Conservation (phyloP, 176 grass and related monocot genomes). For the Chloris gayana region DNA sequence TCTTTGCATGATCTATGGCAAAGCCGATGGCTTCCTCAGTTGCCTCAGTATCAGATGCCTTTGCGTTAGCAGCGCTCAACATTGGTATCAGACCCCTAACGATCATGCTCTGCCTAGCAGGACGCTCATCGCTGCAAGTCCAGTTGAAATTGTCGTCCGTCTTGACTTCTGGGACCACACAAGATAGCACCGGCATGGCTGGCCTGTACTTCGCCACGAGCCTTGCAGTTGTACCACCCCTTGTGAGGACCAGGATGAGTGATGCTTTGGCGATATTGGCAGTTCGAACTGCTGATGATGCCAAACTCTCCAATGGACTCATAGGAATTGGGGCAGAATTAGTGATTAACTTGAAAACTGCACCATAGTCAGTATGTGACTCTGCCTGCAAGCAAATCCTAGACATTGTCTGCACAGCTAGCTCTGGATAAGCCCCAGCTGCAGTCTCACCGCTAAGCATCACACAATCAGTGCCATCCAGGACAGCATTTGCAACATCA, state of each 20-base stretch:
- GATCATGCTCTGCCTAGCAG: conserved; percentile 77
- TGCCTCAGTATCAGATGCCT: conserved; percentile 72
- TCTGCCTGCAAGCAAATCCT: conserved; percentile 75
- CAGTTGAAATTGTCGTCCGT: conserved; percentile 69
- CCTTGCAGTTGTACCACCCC: conserved; percentile 74
- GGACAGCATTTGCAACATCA: conserved; percentile 84
- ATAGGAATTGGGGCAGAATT: conserved; percentile 51
- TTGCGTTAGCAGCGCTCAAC: conserved; percentile 54
- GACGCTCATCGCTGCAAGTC: conserved; percentile 81
- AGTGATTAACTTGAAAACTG: conserved; percentile 63
- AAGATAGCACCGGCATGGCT: conserved; percentile 61
- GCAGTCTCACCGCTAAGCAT: conserved; percentile 94
- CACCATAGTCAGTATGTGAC: conserved; percentile 57
- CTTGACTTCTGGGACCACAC: conserved; percentile 65
- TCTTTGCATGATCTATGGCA: conserved; percentile 67
- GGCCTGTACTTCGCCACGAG: conserved; percentile 86
- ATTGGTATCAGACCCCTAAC: conserved; percentile 70
- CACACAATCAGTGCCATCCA: conserved; percentile 84
- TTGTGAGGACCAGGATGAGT: conserved; percentile 85
- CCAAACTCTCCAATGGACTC: conserved; percentile 86
- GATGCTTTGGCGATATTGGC: conserved; percentile 62
- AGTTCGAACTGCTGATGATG: conserved; percentile 71
- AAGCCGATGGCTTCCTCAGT: conserved; percentile 65
- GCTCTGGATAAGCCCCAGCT: conserved; percentile 72
- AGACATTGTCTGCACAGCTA: conserved; percentile 79